Percentiles rank a stretch among this genome's conserved stretches.
Conservation (phyloP, 1,284 basidiomycete genomes). For the Trametes polyzona region DNA sequence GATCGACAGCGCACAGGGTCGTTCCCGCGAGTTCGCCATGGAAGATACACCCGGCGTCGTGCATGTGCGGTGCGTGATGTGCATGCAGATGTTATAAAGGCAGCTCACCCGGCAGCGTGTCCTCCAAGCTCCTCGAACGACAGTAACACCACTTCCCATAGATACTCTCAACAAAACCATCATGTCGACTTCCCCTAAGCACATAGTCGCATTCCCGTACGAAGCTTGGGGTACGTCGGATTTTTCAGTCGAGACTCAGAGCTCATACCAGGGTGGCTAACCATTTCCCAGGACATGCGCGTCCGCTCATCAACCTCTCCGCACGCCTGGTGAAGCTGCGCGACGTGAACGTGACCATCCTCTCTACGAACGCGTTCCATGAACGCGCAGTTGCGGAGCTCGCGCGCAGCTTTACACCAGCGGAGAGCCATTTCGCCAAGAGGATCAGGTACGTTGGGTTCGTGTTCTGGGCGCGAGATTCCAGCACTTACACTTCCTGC, state of each 20-base stretch:
- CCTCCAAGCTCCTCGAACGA: neutral
- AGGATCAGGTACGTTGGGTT: neutral
- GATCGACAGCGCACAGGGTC: no score
- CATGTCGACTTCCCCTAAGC: neutral
- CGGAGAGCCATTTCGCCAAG: neutral
- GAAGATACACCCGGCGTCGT: no score
- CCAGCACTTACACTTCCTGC: neutral
- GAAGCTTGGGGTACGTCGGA: slow-evolving; percentile 4
- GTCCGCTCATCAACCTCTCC: slow-evolving; percentile 4
- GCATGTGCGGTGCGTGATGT: no score
- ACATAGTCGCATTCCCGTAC: slow-evolving; percentile 1
- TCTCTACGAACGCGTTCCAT: neutral
- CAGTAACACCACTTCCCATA: neutral
- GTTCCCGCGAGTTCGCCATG: no score
- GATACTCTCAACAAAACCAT: neutral
- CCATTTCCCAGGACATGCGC: slow-evolving; percentile 1
- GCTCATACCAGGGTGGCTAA: no score
- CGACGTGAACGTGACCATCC: neutral
- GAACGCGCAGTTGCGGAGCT: neutral
- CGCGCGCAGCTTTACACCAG: slow-evolving; percentile 5
- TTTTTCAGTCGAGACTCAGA: no score
- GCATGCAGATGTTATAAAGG: no score
- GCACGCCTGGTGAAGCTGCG: slow-evolving; percentile 6
- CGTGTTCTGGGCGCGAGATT: neutral
- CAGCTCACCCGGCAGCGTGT: no score